Evolutionary conservation across 148 eudicot species (phyloP).

Genomic region (Chenopodium quinoa): DNA sequence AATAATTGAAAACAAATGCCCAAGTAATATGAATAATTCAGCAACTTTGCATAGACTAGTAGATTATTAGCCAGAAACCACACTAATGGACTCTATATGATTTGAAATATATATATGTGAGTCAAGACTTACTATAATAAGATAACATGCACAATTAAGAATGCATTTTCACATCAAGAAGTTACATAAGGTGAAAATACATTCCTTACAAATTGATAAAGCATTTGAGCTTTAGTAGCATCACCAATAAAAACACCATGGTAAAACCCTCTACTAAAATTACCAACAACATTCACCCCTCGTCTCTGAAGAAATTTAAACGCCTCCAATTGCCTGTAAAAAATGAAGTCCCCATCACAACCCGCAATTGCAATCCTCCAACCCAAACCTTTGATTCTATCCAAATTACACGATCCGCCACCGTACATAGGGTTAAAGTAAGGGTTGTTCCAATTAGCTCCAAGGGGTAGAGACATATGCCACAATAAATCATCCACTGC

Average conservation of each 20-base stretch:
- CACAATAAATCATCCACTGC: slow-evolving; percentile 38
- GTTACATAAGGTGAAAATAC: neutral
- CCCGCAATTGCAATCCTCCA: slow-evolving; percentile 31
- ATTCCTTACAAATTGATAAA: neutral
- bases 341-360: slow-evolving; percentile 31
- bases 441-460: slow-evolving; percentile 39
- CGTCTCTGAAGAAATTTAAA: slow-evolving; percentile 15
- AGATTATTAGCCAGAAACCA: too few relatives aligned
- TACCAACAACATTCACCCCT: slow-evolving; percentile 6
- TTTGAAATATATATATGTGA: too few relatives aligned
- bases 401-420: neutral
- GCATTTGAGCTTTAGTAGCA: neutral
- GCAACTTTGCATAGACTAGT: too few relatives aligned
- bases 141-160: neutral
- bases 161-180: neutral
- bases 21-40: too few relatives aligned
- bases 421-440: slow-evolving; percentile 25
- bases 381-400: slow-evolving; percentile 17
- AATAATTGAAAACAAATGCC: too few relatives aligned
- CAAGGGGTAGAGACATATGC: slow-evolving; percentile 45
- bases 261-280: neutral
- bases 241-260: neutral
- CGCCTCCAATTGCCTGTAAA: slow-evolving; percentile 24
- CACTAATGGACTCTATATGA: too few relatives aligned
- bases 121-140: too few relatives aligned